Percentiles rank a stretch among this genome's conserved stretches.
Evolutionary conservation across 768 basidiomycete genomes (phyloP).

Genomic region (Boletus patriciae): DNA sequence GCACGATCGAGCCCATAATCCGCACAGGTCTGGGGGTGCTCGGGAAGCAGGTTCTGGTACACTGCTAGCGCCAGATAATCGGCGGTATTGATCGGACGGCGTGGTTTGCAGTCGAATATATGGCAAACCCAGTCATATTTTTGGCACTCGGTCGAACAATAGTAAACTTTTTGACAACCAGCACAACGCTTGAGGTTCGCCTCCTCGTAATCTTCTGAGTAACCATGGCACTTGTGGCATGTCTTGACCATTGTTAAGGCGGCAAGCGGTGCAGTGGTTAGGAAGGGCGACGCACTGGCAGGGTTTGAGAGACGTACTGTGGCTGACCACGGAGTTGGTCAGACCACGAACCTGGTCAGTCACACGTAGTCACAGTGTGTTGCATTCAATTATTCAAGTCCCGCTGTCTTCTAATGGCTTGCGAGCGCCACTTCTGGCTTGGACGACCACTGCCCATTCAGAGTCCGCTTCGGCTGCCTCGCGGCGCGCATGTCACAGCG

Average conservation of each 20-base stretch:
- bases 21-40: neutral
- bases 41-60: neutral
- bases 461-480: too few species aligned
- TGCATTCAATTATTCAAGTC: too few species aligned
- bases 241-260: neutral
- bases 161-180: constrained; percentile 2
- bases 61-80: neutral
- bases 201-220: neutral
- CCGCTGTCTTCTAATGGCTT: too few species aligned
- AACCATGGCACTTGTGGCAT: neutral
- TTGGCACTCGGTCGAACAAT: neutral
- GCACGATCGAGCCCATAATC: constrained; percentile 5
- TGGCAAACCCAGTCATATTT: neutral
- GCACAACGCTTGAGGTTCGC: neutral
- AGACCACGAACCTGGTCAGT: too few species aligned
- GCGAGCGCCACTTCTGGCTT: too few species aligned
- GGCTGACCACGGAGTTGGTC: too few species aligned
- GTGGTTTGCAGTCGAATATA: constrained; percentile 7
- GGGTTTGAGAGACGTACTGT: neutral
- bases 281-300: neutral
- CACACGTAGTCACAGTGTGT: too few species aligned
- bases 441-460: too few species aligned
- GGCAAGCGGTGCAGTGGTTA: neutral
- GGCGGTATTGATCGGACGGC: constrained; percentile 2
- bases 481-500: too few species aligned